Evolutionary conservation across 768 basidiomycete genomes (phyloP).

Genomic region (Tulasnella sp.): DNA sequence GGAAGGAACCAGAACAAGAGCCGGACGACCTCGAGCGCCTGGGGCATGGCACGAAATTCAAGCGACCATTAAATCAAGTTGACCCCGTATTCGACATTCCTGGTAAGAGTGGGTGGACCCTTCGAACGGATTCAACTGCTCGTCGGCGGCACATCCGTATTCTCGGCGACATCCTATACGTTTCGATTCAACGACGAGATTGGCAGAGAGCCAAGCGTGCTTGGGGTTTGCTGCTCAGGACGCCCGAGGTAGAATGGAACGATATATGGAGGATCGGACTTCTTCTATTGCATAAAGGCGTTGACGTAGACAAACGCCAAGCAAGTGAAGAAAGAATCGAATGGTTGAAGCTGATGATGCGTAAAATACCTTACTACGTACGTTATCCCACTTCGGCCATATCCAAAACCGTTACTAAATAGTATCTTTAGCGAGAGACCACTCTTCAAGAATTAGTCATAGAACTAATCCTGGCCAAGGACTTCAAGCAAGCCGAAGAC

Average conservation of each 20-base stretch:
- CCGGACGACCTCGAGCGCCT: not conserved
- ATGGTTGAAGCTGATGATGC: constrained; percentile 60
- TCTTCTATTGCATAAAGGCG: constrained; percentile 34
- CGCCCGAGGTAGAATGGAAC: constrained; percentile 72
- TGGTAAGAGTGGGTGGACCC: not conserved
- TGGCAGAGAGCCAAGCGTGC: constrained; percentile 53
- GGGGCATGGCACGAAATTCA: not conserved
- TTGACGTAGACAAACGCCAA: constrained; percentile 31
- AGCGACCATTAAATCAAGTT: not conserved
- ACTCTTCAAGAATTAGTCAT: constrained; percentile 72
- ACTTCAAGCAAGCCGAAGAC: constrained; percentile 64
- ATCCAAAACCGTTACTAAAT: not conserved
- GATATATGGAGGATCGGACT: constrained; percentile 61
- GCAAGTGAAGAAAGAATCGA: constrained; percentile 3
- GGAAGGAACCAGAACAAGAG: not conserved
- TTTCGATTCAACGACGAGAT: constrained; percentile 62
- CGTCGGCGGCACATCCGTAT: constrained; percentile 51
- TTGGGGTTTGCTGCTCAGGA: constrained; percentile 67
- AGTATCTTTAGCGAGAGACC: constrained; percentile 49
- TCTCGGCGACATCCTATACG: constrained; percentile 63
- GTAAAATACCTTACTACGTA: constrained; percentile 60
- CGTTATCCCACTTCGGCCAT: constrained; percentile 26
- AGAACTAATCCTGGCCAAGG: constrained; percentile 49
- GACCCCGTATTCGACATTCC: not conserved
- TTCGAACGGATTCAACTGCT: not conserved